phyloP scores from a whole-genome alignment of 140 eudicot genomes.

The Oenanthe javanica region DNA sequence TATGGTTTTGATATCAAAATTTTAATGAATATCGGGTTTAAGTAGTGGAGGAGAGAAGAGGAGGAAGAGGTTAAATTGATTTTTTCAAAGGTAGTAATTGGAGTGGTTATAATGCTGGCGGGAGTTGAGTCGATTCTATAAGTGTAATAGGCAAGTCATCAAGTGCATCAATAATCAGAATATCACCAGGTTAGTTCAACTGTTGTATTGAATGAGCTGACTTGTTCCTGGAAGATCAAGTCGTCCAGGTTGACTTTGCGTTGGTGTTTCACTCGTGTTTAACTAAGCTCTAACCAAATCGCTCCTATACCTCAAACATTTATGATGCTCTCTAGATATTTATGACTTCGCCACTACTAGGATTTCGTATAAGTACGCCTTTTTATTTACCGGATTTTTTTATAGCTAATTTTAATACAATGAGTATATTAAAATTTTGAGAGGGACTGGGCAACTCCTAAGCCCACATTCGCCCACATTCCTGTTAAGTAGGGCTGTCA shows the following conservation, averaged over 20 bases:
- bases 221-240: neutral
- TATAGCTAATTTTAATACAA: no score
- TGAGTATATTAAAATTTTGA: no score
- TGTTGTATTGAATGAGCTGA: neutral
- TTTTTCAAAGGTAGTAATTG: slow-evolving; percentile 27
- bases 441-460: no score
- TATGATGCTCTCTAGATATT: neutral
- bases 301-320: neutral
- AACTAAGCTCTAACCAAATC: neutral
- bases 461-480: no score
- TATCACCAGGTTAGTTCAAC: neutral
- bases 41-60: neutral
- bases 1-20: no score
- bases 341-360: no score
- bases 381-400: no score
- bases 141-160: neutral
- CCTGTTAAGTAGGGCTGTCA: no score
- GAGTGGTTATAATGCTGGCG: slow-evolving; percentile 33
- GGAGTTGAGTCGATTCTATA: slow-evolving; percentile 40
- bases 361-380: neutral
- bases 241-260: neutral
- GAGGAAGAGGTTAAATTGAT: neutral
- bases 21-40: neutral
- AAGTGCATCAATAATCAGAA: neutral
- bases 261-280: neutral